Evolutionary conservation across 1,139 yeast species (phyloP).

Genomic region (Diutina sp.): DNA sequence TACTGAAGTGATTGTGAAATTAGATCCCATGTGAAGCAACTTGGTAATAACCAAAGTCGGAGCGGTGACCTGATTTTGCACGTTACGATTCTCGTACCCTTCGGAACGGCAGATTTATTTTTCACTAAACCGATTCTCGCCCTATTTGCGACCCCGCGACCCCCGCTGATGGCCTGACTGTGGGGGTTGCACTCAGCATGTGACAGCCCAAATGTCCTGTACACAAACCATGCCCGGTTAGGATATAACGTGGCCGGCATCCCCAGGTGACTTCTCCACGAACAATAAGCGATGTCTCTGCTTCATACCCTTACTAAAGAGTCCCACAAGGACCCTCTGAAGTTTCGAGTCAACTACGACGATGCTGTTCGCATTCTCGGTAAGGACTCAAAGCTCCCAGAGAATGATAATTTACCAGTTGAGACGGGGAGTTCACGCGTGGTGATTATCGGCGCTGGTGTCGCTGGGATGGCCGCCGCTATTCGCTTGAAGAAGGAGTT

Average conservation of each 20-base stretch:
- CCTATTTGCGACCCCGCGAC: not conserved
- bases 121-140: not conserved
- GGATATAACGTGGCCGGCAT: not conserved
- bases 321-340: constrained; percentile 21
- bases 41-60: too few relatives aligned
- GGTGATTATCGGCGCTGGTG: constrained; percentile 38
- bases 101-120: not conserved
- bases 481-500: constrained; percentile 11
- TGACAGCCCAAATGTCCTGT: not conserved
- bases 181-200: not conserved
- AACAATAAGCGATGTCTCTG: not conserved
- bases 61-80: too few relatives aligned
- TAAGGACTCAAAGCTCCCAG: constrained; percentile 4
- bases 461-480: constrained; percentile 30
- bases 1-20: too few relatives aligned
- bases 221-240: not conserved
- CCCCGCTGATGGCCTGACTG: not conserved
- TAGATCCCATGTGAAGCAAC: too few relatives aligned
- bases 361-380: constrained; percentile 20
- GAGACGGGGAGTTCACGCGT: constrained; percentile 16
- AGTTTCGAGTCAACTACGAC: constrained; percentile 17
- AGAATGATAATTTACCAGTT: constrained; percentile 8
- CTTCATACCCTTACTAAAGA: constrained; percentile 15
- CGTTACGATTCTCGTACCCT: not conserved
- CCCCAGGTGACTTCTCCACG: not conserved